Evolutionary conservation across 352 stramenopile species (phyloP), one percentile per base, ranked within the genome.

Genomic region (Blastocystis sp.): DNA sequence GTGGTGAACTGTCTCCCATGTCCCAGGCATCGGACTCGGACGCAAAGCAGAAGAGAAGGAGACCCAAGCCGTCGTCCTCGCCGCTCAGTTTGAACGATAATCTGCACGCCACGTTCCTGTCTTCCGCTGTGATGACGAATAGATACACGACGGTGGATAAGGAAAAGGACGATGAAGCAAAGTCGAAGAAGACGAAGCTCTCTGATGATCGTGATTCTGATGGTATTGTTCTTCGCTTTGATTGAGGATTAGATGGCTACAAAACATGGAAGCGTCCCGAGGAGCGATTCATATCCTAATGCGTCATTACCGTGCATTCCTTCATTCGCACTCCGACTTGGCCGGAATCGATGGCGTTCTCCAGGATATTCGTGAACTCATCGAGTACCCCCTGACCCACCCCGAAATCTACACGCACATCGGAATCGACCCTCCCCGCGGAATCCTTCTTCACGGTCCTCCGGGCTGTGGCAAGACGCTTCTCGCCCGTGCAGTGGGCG

Each of bases 381-480:
- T 97, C 90, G 95, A 97, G 92, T 98, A 98, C 91, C 95, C 95
- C 55, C 91, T 98, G 51, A 96, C 94, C 0, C 95, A 98, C 91
- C 95, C 95, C 0, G 95, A 98, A 90, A 94, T 98, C 33, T 98
- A 98, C 91, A 91, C 92, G 63, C 94, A 98, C 90, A 90, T 98
- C 59, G 95, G 95, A 12, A 94, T 98, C 6, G 94, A 97, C 90
- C 95, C 95, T 9, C 95, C 95, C 13, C 92, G 95, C 59, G 95
- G 95, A 13, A 96, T 98, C 55, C 91, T 98, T 60, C 91, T 98
- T 29, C 95, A 98, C 90, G 95, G 95, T 1, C 95, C 95, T 0
- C 95, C 95, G 0, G 95, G 95, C 0, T 98, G 94, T n/a, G 95
- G 95, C 69, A 98, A 98, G 90, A 97, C 95, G 9, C 95, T 97